These are phyloP conservation scores for Auricularia auricula-judae DNA, from an alignment of 768 basidiomycete genomes.

Conservation along the genomic window DNA sequence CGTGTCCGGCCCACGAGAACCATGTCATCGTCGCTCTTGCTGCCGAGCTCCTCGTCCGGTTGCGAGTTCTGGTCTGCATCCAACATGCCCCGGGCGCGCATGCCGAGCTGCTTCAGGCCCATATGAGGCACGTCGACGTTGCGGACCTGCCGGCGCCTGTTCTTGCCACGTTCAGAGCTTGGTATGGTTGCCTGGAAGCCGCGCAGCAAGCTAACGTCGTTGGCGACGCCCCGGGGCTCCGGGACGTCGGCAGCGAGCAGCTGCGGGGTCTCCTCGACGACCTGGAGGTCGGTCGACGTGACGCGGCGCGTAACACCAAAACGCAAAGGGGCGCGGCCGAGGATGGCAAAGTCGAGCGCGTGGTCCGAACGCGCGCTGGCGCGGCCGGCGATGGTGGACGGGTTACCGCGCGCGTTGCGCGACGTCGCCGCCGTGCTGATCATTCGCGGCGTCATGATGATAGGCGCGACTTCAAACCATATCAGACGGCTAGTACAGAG, in stretches of 20 bases:
- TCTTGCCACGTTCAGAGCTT: conserved; percentile 68
- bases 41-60: conserved; percentile 18
- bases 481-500: neutral
- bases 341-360: conserved; percentile 59
- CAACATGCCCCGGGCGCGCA: conserved; percentile 66
- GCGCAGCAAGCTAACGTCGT: conserved; percentile 68
- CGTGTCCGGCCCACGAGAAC: conserved; percentile 37
- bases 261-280: conserved; percentile 73
- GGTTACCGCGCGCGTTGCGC: conserved; percentile 13
- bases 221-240: conserved; percentile 58
- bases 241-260: conserved; percentile 62
- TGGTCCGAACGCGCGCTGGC: conserved; percentile 18
- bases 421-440: conserved; percentile 57
- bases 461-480: conserved; percentile 55
- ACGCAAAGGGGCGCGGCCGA: conserved; percentile 68
- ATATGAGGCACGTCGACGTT: conserved; percentile 65
- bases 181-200: conserved; percentile 96
- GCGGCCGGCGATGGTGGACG: conserved; percentile 23
- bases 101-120: conserved; percentile 71
- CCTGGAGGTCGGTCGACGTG: conserved; percentile 75
- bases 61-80: conserved; percentile 31
- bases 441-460: conserved; percentile 84
- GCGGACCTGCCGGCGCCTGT: conserved; percentile 66
- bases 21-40: conserved; percentile 60
- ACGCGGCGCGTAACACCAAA: conserved; percentile 55